Evolutionary conservation across 371 early-diverging fungal genomes (phyloP), one percentile per base, ranked within the genome.

Genomic region (Conidiobolus coronatus): DNA sequence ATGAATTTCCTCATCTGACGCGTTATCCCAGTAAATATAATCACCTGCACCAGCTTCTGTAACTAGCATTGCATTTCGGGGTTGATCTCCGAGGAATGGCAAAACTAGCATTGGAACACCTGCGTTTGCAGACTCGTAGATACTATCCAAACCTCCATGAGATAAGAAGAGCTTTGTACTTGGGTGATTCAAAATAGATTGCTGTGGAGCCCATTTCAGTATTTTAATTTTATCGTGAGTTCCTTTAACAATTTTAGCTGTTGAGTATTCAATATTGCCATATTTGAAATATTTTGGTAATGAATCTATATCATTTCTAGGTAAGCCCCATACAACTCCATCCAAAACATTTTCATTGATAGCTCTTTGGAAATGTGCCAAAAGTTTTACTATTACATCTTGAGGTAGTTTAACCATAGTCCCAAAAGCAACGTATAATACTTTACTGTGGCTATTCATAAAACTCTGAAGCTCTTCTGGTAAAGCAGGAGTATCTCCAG

Each of bases 321-420:
- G 40, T 20, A 45, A 39, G 9, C 29, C 29, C 51, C 51, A 51
- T 3, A 51, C 21, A 18, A 45, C 45, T 29, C 51, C 51, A 29
- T 51, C 51, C 2, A 51, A 8, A 21, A 45, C 4, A 5, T 20
- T 24, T 6, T 24, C 39, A 4, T 51, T n/a, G 2, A 44, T 7
- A 23, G 41, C 15, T 17, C 9, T 15, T 48, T 42, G 42, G 8
- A 42, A 18, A 21, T 18, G 9, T 9, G 7, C 18, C 42, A 42
- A 42, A 1, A 42, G 18, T 18, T 20, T 18, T 21, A 6, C 19
- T 2, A 19, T 13, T 6, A 20, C 42, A 4, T 42, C 15, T 13
- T 6, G 18, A 1, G 4, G 2, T 6, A 42, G 42, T 3, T 13
- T 5, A 18, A 42, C 2, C 7, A 42, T 7, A 2, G 42, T 18